These are phyloP conservation scores for Verticillium longisporum DNA, from an alignment of 2,329 filamentous ascomycete genomes.

Conservation along the genomic window DNA sequence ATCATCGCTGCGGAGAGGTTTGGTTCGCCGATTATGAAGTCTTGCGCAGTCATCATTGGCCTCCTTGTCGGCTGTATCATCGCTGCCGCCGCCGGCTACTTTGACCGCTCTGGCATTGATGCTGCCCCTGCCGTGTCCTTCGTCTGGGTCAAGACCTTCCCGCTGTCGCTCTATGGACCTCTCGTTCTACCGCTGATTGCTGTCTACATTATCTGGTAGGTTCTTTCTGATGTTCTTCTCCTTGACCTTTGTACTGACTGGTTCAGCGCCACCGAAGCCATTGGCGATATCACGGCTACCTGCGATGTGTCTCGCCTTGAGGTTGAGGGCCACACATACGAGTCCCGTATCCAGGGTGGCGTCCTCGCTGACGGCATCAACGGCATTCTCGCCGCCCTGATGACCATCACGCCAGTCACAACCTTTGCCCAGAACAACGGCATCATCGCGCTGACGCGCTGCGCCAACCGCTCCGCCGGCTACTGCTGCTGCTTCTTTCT, in stretches of 20 bases:
- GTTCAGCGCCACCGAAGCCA: constrained; percentile 62
- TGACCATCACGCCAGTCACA: constrained; percentile 74
- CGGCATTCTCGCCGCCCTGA: constrained; percentile 66
- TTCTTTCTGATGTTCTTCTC: no score
- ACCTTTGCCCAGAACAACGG: constrained; percentile 83
- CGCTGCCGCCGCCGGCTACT: constrained; percentile 71
- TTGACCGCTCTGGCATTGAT: constrained; percentile 65
- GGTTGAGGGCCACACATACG: constrained; percentile 64
- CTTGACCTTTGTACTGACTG: not conserved
- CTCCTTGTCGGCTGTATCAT: constrained; percentile 72
- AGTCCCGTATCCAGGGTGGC: constrained; percentile 72
- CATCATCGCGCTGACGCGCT: constrained; percentile 74
- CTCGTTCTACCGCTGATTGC: constrained; percentile 66
- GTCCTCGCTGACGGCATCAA: constrained; percentile 73
- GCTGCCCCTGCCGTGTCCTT: constrained; percentile 66
- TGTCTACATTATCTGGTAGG: constrained; percentile 57
- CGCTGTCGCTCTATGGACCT: constrained; percentile 63
- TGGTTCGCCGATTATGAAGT: constrained; percentile 80
- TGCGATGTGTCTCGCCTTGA: constrained; percentile 74
- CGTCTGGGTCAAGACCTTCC: constrained; percentile 74
- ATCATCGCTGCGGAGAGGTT: constrained; percentile 79
- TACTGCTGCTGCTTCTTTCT: constrained; percentile 74
- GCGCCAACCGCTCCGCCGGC: constrained; percentile 73
- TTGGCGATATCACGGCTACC: constrained; percentile 74
- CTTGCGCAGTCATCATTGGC: constrained; percentile 67